phyloP scores from a whole-genome alignment of 23 red algal genomes.

The Gracilaria domingensis region DNA sequence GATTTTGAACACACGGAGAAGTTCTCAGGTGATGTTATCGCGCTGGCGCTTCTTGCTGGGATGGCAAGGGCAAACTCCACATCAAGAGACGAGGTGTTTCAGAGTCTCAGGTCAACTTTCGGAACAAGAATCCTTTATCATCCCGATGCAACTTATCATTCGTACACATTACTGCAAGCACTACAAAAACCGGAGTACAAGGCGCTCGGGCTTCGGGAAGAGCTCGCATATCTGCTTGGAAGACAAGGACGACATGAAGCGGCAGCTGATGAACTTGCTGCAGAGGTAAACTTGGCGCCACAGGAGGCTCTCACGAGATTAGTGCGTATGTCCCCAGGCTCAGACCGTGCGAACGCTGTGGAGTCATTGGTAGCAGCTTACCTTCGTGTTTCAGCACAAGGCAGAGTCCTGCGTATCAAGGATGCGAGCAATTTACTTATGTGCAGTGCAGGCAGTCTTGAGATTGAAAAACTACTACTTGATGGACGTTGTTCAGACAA shows the following conservation, averaged over 20 bases:
- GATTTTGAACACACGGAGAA: conserved; percentile 45
- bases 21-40: conserved; percentile 54
- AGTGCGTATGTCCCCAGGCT: conserved; percentile 46
- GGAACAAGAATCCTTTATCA: conserved; percentile 39
- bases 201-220: conserved; percentile 57
- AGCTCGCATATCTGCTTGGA: conserved; percentile 60
- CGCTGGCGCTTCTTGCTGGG: conserved; percentile 49
- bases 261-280: conserved; percentile 67
- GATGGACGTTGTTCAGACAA: conserved; percentile 41
- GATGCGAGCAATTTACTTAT: conserved; percentile 42
- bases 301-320: conserved; percentile 54
- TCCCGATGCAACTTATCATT: conserved; percentile 40
- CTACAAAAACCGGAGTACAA: conserved; percentile 57
- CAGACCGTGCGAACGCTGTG: conserved; percentile 13
- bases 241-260: conserved; percentile 68
- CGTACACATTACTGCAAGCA: conserved; percentile 63
- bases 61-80: conserved; percentile 54
- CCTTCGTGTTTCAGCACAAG: conserved; percentile 50
- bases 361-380: conserved; percentile 62
- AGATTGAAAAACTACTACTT: conserved; percentile 60
- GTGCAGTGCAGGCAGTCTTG: conserved; percentile 40
- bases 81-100: conserved; percentile 33
- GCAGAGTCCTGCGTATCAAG: conserved; percentile 39
- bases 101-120: conserved; percentile 38
- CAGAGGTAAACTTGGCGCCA: conserved; percentile 55